Evolutionary conservation across 345 rosid species (phyloP).

Genomic region (Citrus reticulata): DNA sequence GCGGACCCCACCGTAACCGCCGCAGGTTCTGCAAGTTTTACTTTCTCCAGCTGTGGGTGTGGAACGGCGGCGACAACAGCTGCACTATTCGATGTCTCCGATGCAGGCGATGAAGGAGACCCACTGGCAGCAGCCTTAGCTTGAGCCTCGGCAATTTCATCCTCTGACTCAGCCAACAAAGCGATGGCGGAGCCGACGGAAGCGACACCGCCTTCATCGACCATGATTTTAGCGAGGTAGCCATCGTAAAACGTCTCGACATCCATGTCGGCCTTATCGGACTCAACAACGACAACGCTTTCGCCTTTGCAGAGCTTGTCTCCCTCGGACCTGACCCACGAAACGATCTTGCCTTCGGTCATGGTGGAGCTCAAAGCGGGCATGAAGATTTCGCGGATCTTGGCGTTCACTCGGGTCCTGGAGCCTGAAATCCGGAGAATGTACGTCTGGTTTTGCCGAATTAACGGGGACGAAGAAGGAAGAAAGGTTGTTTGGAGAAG

Average conservation of each 20-base stretch:
- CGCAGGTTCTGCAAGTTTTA: slow-evolving; percentile 13
- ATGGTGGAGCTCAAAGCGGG: slow-evolving; percentile 98
- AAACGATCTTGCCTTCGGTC: slow-evolving; percentile 95
- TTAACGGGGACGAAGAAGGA: slow-evolving; percentile 34
- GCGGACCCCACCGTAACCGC: slow-evolving; percentile 31
- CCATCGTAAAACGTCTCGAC: slow-evolving; percentile 97
- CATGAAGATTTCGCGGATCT: slow-evolving; percentile 97
- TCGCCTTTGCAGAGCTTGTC: slow-evolving; percentile 87
- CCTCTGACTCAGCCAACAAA: slow-evolving; percentile 71
- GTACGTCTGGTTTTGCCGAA: slow-evolving; percentile 11
- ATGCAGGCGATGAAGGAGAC: background rate
- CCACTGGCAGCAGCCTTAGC: slow-evolving; percentile 40
- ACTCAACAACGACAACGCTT: slow-evolving; percentile 94
- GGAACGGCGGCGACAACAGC: slow-evolving; percentile 9
- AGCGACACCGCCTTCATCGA: slow-evolving; percentile 91
- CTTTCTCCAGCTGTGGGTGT: background rate
- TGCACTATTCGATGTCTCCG: background rate
- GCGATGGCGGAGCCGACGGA: slow-evolving; percentile 95
- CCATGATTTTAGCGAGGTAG: slow-evolving; percentile 84
- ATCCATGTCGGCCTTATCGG: slow-evolving; percentile 98
- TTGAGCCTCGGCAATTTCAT: slow-evolving; percentile 71
- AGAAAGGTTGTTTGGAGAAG: slow-evolving; percentile 60
- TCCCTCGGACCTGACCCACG: slow-evolving; percentile 92
- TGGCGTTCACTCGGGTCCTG: slow-evolving; percentile 40
- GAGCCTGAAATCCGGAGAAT: slow-evolving; percentile 15